These are phyloP conservation scores for Hyaloscypha bicolor DNA, from an alignment of 495 filamentous ascomycete genomes.

Conservation along the genomic window DNA sequence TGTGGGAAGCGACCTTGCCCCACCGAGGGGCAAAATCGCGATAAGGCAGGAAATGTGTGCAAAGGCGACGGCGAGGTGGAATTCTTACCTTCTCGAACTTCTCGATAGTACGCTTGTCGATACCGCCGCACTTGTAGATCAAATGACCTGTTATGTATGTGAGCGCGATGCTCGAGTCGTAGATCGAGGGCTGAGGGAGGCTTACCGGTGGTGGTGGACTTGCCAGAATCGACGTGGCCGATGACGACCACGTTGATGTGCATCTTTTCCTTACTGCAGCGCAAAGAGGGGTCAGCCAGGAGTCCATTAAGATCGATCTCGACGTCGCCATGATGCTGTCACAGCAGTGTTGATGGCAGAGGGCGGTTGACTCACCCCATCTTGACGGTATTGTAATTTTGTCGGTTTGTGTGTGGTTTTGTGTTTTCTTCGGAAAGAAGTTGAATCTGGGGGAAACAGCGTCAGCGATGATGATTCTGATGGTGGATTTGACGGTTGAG, in stretches of 20 bases:
- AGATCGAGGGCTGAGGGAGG: slow-evolving; percentile 14
- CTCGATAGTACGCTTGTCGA: slow-evolving; percentile 99
- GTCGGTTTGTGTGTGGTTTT: slow-evolving; percentile 25
- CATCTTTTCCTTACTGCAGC: slow-evolving; percentile 72
- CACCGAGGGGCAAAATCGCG: slow-evolving; percentile 33
- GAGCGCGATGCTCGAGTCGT: slow-evolving; percentile 14
- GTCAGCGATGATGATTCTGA: slow-evolving; percentile 27
- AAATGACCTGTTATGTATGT: slow-evolving; percentile 65
- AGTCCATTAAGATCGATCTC: slow-evolving; percentile 17
- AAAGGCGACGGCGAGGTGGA: slow-evolving; percentile 15
- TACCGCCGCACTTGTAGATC: slow-evolving; percentile 99
- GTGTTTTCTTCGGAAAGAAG: slow-evolving; percentile 22
- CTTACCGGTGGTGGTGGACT: slow-evolving; percentile 93
- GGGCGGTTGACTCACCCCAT: slow-evolving; percentile 33
- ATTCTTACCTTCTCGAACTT: slow-evolving; percentile 98
- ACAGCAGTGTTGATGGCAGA: slow-evolving; percentile 16
- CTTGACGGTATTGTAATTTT: slow-evolving; percentile 32
- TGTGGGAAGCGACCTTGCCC: slow-evolving; percentile 30
- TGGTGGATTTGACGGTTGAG: slow-evolving; percentile 17
- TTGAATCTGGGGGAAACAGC: slow-evolving; percentile 25
- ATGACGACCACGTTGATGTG: slow-evolving; percentile 93
- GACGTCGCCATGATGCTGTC: slow-evolving; percentile 20
- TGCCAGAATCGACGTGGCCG: slow-evolving; percentile 99
- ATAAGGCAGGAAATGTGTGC: slow-evolving; percentile 27
- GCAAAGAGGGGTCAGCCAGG: slow-evolving; percentile 23